Evolutionary conservation across 495 filamentous ascomycete genomes (phyloP), one percentile per base, ranked within the genome.

Genomic region (Poronia punctata): DNA sequence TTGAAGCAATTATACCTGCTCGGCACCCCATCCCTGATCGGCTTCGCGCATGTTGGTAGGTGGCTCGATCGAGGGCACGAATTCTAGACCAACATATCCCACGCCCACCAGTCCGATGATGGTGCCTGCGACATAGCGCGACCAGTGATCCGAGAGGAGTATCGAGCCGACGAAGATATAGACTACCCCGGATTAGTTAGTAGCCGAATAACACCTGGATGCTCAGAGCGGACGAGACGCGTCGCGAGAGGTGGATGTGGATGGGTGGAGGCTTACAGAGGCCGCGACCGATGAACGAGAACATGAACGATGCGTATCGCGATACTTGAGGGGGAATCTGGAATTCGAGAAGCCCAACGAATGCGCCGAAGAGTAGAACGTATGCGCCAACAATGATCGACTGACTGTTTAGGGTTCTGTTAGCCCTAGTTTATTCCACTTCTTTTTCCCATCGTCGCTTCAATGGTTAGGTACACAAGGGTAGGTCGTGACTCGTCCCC

Each of bases 31-130:
- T 50, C 87, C 80, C 41, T 77, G 82, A 65, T 92, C 87, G 42
- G 68, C 70, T 63, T 94, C 88, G 62, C 92, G 79, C 93, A 99
- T 99, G 69, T 95, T 99, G 52, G 87, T 82, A 14, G 93, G 93
- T 15, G 93, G 90, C 72, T 99, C 92, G 57, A 99, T 95, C 26
- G 81, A 88, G 0, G 93, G 92, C 41, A 96, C 81, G 65, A 87
- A 99, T 67, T 97, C 89, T 49, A 97, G 76, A 14, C 75, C 84
- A 35, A 78, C 67, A 64, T 96, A 98, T 25, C 60, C 81, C 27
- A 93, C 52, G 38, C 90, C 90, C 42, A 84, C 72, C 33, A 90
- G 45, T 26, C 79, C 87, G 43, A 96, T 68, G 52, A 88, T 66
- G 18, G 76, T 72, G 35, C 83, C 86, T 38, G 82, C 75, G 40